Evolutionary conservation across 2,329 filamentous ascomycete species (phyloP).

Genomic region (Pyrenophora tritici-repentis): DNA sequence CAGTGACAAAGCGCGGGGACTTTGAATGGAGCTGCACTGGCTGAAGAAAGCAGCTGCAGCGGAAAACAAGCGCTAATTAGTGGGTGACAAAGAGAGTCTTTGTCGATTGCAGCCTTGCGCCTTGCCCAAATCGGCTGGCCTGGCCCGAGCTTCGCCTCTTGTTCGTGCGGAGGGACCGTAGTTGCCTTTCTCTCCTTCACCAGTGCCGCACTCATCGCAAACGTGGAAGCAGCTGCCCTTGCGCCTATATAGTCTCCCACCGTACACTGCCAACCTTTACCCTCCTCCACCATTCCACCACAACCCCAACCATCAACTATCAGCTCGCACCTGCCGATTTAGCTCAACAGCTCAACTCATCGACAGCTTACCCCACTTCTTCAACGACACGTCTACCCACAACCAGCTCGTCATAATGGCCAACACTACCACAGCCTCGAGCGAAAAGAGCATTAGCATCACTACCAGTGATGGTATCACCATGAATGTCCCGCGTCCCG

Average conservation of each 20-base stretch:
- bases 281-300: constrained; percentile 5
- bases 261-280: constrained; percentile 6
- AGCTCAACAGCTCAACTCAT: neutral
- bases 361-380: constrained; percentile 28
- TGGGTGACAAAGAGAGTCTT: constrained; percentile 5
- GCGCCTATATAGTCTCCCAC: constrained; percentile 19
- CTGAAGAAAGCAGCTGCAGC: neutral
- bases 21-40: neutral
- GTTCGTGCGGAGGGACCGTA: constrained; percentile 11
- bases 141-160: constrained; percentile 28
- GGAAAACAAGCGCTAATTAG: constrained; percentile 4
- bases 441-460: constrained; percentile 46
- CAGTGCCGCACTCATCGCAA: constrained; percentile 11
- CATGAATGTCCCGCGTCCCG: constrained; percentile 65
- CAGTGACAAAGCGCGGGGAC: neutral
- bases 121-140: constrained; percentile 11
- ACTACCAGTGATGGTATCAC: constrained; percentile 54
- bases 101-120: constrained; percentile 32
- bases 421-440: constrained; percentile 18
- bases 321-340: neutral
- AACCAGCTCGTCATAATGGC: constrained; percentile 26
- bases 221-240: constrained; percentile 8
- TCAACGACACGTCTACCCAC: constrained; percentile 6
- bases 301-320: neutral
- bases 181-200: constrained; percentile 20